Evolutionary conservation across 1,284 basidiomycete species (phyloP), one percentile per base, ranked within the genome.

Genomic region (Butyriboletus appendiculatus): DNA sequence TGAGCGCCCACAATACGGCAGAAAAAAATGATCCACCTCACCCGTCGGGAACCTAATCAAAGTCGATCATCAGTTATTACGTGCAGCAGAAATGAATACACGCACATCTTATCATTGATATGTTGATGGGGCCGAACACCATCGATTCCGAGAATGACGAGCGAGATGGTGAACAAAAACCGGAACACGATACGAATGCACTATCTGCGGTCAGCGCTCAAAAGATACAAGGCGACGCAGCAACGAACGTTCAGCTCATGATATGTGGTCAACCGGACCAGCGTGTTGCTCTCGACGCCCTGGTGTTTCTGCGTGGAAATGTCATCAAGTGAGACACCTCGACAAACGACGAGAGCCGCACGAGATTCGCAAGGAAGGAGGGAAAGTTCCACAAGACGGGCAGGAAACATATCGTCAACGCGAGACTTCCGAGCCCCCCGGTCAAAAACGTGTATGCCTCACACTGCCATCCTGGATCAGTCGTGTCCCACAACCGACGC

Each of bases 311-410:
- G 76, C 80, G 82, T 52, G 5, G 35, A 34, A 35, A 28, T 28
- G 18, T 53, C 49, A 39, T 18, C 40, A 45, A 32, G 22, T 7
- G 28, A 9, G 18, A n/a, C 35, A 20, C 15, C 12, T 11, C 26
- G 18, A 40, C n/a, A 40, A 37, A 43, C 16, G 24, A 38, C 1
- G 26, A 50, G 28, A 45, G 7, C 62, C 82, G 56, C 55, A 89
- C 87, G 63, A 91, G 63, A 52, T 75, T 80, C 11, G 68, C 61
- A 30, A 92, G 65, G 67, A 91, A 91, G 6, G 70, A 63, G 0
- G 85, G 86, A 76, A 91, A 90, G 16, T 74, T 75, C 73, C 78
- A 85, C 80, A 91, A 68, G 43, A 91, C 76, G 2, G 88, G 88
- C 11, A 81, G 73, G 66, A 89, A 90, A 77, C 80, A 86, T 26